Conservation (phyloP, 345 rosid genomes). For the Linum lewisii region DNA sequence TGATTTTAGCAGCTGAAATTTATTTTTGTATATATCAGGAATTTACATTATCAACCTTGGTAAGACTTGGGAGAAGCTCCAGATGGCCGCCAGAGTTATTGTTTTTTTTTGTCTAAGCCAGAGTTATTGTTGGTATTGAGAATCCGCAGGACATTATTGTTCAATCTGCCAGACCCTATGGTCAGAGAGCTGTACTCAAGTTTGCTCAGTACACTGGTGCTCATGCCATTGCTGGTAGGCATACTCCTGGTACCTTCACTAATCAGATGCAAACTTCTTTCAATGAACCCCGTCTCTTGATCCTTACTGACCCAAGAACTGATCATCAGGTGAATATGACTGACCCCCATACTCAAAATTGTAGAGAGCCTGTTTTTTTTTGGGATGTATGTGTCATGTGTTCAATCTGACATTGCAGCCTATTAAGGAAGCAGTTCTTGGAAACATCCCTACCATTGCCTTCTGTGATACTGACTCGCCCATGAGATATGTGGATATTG, state of each 20-base stretch:
- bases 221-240: constrained; percentile 98
- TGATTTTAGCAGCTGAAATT: background rate
- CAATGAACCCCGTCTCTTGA: constrained; percentile 76
- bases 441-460: constrained; percentile 90
- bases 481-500: constrained; percentile 81
- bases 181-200: constrained; percentile 91
- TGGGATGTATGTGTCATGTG: no score
- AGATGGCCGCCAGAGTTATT: constrained; percentile 78
- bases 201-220: constrained; percentile 93
- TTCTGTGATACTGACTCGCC: constrained; percentile 97
- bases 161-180: constrained; percentile 94
- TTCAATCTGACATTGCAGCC: constrained; percentile 45
- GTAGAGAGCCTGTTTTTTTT: background rate
- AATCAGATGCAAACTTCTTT: constrained; percentile 88
- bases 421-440: constrained; percentile 91
- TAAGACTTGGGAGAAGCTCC: constrained; percentile 90
- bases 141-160: constrained; percentile 90
- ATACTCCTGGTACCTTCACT: constrained; percentile 97
- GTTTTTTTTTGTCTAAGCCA: no score
- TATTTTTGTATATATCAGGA: constrained; percentile 23
- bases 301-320: constrained; percentile 95
- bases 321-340: constrained; percentile 99
- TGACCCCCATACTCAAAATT: background rate
- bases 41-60: constrained; percentile 87
- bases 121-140: constrained; percentile 77